Percentiles rank a stretch among this genome's conserved stretches.
phyloP scores from a whole-genome alignment of 176 grass and related monocot genomes.

The Saccharum officinarum region DNA sequence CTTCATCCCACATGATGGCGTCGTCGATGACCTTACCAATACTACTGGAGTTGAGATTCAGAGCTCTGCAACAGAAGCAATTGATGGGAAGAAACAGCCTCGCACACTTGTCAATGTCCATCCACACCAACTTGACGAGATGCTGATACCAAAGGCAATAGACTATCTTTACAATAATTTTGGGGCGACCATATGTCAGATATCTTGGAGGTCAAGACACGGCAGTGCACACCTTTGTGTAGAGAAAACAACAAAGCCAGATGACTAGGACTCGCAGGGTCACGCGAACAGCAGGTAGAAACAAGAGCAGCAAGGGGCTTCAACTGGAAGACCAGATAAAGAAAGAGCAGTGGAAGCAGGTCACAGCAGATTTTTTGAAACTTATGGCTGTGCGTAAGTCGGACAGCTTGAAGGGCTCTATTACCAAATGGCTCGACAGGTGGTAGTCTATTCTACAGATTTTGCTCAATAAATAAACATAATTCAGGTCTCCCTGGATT shows the following conservation, averaged over 20 bases:
- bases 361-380: neutral
- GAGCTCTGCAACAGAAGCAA: neutral
- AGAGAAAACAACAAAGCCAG: neutral
- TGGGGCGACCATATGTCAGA: neutral
- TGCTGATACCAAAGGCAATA: neutral
- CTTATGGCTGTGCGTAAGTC: too few relatives aligned
- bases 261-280: neutral
- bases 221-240: constrained; percentile 16
- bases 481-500: too few relatives aligned
- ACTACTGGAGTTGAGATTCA: neutral
- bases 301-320: neutral
- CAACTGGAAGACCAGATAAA: neutral
- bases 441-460: too few relatives aligned
- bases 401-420: too few relatives aligned
- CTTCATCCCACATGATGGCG: neutral
- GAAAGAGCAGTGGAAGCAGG: neutral
- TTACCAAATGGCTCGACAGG: too few relatives aligned
- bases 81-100: constrained; percentile 10
- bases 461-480: too few relatives aligned
- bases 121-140: constrained; percentile 5
- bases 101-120: neutral
- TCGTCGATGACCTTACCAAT: neutral
- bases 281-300: too few relatives aligned
- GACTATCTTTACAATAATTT: neutral
- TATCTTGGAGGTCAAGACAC: constrained; percentile 25